A percentile compares a stretch with the other conserved stretches of the same genome.
Conservation (phyloP, 768 basidiomycete genomes). For the Inosperma sp. region DNA sequence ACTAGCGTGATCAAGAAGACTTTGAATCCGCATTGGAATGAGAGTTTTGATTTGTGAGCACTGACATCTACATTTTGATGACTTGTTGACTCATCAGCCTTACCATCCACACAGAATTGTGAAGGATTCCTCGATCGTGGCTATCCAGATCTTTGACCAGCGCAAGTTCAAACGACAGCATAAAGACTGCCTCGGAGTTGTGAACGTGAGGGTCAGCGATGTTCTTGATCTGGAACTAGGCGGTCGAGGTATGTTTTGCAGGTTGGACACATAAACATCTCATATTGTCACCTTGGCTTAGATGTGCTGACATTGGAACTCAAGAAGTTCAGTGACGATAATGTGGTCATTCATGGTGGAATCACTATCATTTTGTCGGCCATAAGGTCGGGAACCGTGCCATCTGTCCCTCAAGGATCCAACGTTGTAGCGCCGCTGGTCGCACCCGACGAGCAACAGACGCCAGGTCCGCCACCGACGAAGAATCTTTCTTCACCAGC, state of each 20-base stretch:
- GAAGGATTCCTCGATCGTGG: constrained; percentile 94
- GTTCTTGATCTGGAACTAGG: constrained; percentile 88
- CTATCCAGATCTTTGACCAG: constrained; percentile 98
- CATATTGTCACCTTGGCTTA: constrained; percentile 27
- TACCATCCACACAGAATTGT: constrained; percentile 87
- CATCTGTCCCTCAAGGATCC: constrained; percentile 33
- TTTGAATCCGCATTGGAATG: constrained; percentile 94
- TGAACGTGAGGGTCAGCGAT: constrained; percentile 89
- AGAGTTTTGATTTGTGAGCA: constrained; percentile 93
- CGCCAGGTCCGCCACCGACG: constrained; percentile 13
- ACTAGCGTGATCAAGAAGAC: constrained; percentile 97
- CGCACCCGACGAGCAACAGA: constrained; percentile 18
- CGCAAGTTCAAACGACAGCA: constrained; percentile 98
- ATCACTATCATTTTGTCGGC: constrained; percentile 95
- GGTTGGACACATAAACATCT: constrained; percentile 8
- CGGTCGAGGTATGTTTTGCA: constrained; percentile 70
- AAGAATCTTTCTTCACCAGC: too few species aligned
- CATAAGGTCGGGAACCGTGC: constrained; percentile 68
- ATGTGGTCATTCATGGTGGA: constrained; percentile 95
- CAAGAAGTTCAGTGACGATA: constrained; percentile 99
- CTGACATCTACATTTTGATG: too few species aligned
- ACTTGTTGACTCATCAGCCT: too few species aligned
- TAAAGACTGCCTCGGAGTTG: constrained; percentile 96
- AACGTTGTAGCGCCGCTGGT: constrained; percentile 30
- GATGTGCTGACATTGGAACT: constrained; percentile 97